These are phyloP conservation scores for Spergularia bocconei DNA, from an alignment of 148 eudicot genomes.

Conservation along the genomic window DNA sequence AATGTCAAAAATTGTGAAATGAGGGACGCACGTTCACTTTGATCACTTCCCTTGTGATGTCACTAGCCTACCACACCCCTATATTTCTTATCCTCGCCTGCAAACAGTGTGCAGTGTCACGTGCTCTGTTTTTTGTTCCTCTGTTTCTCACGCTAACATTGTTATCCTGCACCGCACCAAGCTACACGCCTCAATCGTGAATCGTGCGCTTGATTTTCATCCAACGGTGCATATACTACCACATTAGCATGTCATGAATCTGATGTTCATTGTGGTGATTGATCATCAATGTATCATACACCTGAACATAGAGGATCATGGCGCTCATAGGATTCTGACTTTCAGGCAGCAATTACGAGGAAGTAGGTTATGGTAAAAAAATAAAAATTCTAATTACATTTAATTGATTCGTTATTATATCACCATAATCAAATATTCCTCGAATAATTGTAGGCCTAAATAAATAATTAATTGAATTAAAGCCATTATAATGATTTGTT, in stretches of 20 bases:
- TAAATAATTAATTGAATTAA: background rate
- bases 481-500: too few species aligned
- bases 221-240: too few species aligned
- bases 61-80: conserved; percentile 20
- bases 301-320: background rate
- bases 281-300: background rate
- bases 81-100: conserved; percentile 12
- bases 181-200: background rate
- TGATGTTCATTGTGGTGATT: background rate
- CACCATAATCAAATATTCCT: background rate
- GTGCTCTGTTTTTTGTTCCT: conserved; percentile 25
- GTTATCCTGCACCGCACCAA: conserved; percentile 10
- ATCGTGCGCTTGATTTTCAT: background rate
- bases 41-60: conserved; percentile 29
- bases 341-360: conserved; percentile 34
- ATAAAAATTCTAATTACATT: background rate
- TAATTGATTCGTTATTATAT: conserved; percentile 12
- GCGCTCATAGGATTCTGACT: conserved; percentile 31
- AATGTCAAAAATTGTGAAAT: background rate
- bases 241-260: too few species aligned
- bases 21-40: conserved; percentile 33
- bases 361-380: conserved; percentile 15
- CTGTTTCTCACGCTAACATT: conserved; percentile 5
- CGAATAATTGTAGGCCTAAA: too few species aligned
- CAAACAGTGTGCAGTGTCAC: conserved; percentile 22